Percentiles rank a stretch among this genome's conserved stretches.
phyloP scores from a whole-genome alignment of 345 rosid genomes.

The Melastoma malabathricum region DNA sequence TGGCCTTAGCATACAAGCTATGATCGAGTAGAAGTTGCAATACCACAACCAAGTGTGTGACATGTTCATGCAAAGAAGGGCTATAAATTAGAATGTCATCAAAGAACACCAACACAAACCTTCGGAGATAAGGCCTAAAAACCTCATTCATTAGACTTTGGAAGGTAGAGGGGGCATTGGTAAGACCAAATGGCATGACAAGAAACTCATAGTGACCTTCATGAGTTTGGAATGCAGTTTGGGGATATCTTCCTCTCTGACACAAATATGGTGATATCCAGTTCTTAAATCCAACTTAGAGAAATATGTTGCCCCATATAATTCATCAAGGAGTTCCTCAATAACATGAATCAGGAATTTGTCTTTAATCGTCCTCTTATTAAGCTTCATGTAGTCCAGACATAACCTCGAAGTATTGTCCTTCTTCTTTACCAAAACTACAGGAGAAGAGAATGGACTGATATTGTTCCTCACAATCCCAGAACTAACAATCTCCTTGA shows the following conservation, averaged over 20 bases:
- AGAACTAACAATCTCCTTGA: no score
- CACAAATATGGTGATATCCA: background rate
- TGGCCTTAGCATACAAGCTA: no score
- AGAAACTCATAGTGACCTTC: background rate
- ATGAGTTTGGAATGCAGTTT: background rate
- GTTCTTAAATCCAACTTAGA: background rate
- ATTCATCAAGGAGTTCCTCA: background rate
- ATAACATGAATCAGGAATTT: background rate
- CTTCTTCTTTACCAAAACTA: background rate
- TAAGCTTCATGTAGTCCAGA: background rate
- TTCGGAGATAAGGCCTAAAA: background rate
- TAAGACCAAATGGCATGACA: background rate
- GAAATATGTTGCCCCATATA: background rate
- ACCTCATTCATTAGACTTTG: background rate
- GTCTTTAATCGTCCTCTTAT: background rate
- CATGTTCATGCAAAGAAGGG: no score
- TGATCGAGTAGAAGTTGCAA: no score
- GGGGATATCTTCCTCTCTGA: background rate
- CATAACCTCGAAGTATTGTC: background rate
- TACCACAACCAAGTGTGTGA: no score
- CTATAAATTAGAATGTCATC: no score
- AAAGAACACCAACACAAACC: conserved; percentile 2
- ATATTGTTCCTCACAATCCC: no score
- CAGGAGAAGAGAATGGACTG: background rate
- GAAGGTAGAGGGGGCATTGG: background rate